Conservation (phyloP, 2,329 filamentous ascomycete genomes). For the Colletotrichum coccodes region DNA sequence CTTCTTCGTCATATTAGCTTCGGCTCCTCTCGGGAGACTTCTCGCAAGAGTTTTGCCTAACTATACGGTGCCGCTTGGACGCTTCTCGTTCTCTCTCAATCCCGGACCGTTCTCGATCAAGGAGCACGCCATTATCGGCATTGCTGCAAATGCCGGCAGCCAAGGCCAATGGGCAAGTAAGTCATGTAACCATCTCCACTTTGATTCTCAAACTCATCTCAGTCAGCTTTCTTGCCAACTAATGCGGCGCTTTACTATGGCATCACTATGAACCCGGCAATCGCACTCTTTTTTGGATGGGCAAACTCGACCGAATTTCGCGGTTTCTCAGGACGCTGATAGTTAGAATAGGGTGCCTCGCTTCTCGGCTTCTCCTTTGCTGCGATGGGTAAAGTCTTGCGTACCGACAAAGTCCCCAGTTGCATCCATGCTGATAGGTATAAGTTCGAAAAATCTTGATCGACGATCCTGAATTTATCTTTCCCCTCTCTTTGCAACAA, state of each 20-base stretch:
- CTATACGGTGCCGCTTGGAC: constrained; percentile 57
- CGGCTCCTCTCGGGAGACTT: constrained; percentile 63
- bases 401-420: too few species aligned
- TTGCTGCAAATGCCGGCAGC: constrained; percentile 52
- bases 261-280: constrained; percentile 59
- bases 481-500: constrained; percentile 24
- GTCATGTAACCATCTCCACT: background rate
- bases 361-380: constrained; percentile 53
- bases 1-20: constrained; percentile 70
- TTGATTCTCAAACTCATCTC: background rate
- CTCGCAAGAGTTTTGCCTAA: constrained; percentile 60
- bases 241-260: constrained; percentile 68
- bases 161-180: constrained; percentile 29
- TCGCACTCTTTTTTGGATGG: constrained; percentile 70
- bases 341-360: constrained; percentile 4
- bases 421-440: background rate
- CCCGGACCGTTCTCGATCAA: constrained; percentile 67
- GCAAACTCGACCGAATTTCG: constrained; percentile 64
- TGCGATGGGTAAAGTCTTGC: constrained; percentile 55
- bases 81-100: constrained; percentile 63
- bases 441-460: constrained; percentile 59
- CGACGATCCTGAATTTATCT: constrained; percentile 62
- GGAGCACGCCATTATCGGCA: constrained; percentile 66
- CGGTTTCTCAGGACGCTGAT: background rate
- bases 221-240: constrained; percentile 21